Evolutionary conservation across 1,139 yeast species (phyloP).

Genomic region (Spencermartinsiella ligniputridi): DNA sequence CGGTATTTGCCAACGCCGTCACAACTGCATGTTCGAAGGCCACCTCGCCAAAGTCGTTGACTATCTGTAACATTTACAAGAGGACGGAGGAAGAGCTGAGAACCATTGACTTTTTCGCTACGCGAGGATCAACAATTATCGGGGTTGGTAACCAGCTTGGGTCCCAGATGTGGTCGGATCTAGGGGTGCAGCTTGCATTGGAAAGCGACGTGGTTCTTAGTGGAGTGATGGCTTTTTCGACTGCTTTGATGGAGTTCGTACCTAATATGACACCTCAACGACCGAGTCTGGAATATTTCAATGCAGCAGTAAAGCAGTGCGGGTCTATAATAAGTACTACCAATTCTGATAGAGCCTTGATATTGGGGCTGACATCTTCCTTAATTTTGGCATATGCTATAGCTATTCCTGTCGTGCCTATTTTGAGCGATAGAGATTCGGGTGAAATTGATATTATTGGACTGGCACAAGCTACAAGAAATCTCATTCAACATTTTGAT

Average conservation of each 20-base stretch:
- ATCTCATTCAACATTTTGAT: not conserved
- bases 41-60: not conserved
- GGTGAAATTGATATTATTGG: constrained; percentile 4
- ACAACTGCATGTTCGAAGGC: not conserved
- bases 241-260: not conserved
- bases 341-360: constrained; percentile 1
- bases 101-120: constrained; percentile 1
- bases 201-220: constrained; percentile 5
- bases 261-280: not conserved
- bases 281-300: not conserved
- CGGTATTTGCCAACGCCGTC: not conserved
- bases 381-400: constrained; percentile 3
- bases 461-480: not conserved
- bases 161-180: constrained; percentile 5
- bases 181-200: constrained; percentile 2
- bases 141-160: not conserved
- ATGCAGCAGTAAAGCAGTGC: constrained; percentile 3
- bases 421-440: not conserved
- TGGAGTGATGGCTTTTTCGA: constrained; percentile 5
- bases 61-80: not conserved
- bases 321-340: not conserved
- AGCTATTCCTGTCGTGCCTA: constrained; percentile 5
- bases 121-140: not conserved
- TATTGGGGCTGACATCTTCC: constrained; percentile 4
- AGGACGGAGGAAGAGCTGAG: not conserved